A percentile compares a stretch with the other conserved stretches of the same genome.
Evolutionary conservation across 2,329 filamentous ascomycete species (phyloP).

Genomic region (Pezicula rhizophila): DNA sequence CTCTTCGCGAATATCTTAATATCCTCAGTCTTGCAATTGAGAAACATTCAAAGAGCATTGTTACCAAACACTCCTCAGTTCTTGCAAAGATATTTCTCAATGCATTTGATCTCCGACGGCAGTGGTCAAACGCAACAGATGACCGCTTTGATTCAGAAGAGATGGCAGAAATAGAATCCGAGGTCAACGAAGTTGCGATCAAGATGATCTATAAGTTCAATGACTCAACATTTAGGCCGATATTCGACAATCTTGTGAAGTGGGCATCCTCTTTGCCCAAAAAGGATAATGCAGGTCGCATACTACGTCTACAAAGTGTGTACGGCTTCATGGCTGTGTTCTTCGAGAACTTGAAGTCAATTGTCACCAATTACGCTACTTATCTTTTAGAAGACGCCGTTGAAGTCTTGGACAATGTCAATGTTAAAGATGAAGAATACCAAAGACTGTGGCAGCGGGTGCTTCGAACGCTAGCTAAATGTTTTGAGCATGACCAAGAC

Average conservation of each 20-base stretch:
- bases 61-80: constrained; percentile 67
- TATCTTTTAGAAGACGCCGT: constrained; percentile 76
- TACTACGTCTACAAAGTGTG: constrained; percentile 65
- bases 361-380: constrained; percentile 86
- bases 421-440: constrained; percentile 40
- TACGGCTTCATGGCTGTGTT: constrained; percentile 77
- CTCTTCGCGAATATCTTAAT: constrained; percentile 62
- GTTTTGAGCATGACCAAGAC: constrained; percentile 85
- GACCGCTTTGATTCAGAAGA: constrained; percentile 35
- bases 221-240: constrained; percentile 84
- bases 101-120: constrained; percentile 59
- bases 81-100: constrained; percentile 61
- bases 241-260: constrained; percentile 81
- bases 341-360: constrained; percentile 82
- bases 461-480: constrained; percentile 64
- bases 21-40: constrained; percentile 67
- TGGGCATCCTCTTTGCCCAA: constrained; percentile 65
- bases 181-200: constrained; percentile 65
- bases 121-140: constrained; percentile 41
- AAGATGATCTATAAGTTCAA: constrained; percentile 97
- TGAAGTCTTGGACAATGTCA: constrained; percentile 47
- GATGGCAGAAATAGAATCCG: constrained; percentile 55
- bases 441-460: constrained; percentile 63
- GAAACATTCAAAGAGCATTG: constrained; percentile 68
- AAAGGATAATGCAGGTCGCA: constrained; percentile 51